A percentile compares a stretch with the other conserved stretches of the same genome.
Conservation (phyloP, 2,329 filamentous ascomycete genomes). For the Intubia oerlemansii region DNA sequence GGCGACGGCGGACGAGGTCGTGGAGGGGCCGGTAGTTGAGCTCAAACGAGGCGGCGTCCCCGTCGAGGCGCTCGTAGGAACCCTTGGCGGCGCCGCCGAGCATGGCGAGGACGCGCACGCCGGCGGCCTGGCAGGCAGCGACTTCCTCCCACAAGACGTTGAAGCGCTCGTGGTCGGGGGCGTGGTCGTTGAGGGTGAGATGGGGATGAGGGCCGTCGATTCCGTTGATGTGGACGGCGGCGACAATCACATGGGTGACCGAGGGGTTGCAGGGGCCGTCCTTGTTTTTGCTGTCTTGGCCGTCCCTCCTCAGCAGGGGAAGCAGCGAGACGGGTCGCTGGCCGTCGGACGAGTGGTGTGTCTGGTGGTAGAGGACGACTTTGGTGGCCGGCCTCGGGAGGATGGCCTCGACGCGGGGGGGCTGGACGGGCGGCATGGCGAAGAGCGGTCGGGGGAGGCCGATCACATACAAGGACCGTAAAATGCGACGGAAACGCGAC, state of each 20-base stretch:
- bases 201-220: slow-evolving; percentile 1
- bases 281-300: no score
- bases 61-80: slow-evolving; percentile 37
- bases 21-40: slow-evolving; percentile 45
- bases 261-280: slow-evolving; percentile 1
- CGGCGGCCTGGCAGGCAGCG: slow-evolving; percentile 41
- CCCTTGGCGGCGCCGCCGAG: slow-evolving; percentile 60
- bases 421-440: slow-evolving; percentile 10
- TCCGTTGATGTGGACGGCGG: slow-evolving; percentile 59
- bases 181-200: slow-evolving; percentile 57
- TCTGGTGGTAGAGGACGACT: slow-evolving; percentile 19
- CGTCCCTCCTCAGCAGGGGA: slow-evolving; percentile 18
- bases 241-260: slow-evolving; percentile 55
- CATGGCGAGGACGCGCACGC: slow-evolving; percentile 61
- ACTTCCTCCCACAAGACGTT: slow-evolving; percentile 50
- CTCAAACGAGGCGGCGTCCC: slow-evolving; percentile 35
- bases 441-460: no score
- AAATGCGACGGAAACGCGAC: no score
- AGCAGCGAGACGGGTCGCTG: slow-evolving; percentile 19
- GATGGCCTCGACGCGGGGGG: no score
- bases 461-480: no score
- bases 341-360: slow-evolving; percentile 16
- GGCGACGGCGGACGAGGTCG: slow-evolving; percentile 32
- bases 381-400: no score
- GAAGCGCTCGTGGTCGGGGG: slow-evolving; percentile 39